A percentile compares a stretch with the other conserved stretches of the same genome.
Evolutionary conservation across 2,329 filamentous ascomycete species (phyloP).

Genomic region (Gnomoniopsis smithogilvyi): DNA sequence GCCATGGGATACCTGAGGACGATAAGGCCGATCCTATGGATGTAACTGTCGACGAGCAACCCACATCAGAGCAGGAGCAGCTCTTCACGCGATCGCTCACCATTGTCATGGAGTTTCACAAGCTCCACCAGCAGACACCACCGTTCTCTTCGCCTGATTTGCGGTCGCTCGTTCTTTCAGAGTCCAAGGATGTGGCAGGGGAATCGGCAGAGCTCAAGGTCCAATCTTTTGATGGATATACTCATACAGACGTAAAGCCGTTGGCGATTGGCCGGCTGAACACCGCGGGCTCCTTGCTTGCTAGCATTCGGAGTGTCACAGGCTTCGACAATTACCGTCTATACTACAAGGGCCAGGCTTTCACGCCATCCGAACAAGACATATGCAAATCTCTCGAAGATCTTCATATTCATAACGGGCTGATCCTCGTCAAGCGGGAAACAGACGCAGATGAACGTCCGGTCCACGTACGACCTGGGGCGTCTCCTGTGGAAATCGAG

Average conservation of each 20-base stretch:
- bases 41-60: slow-evolving; percentile 41
- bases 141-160: slow-evolving; percentile 58
- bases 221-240: slow-evolving; percentile 65
- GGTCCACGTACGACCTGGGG: slow-evolving; percentile 45
- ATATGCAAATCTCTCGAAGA: slow-evolving; percentile 63
- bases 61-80: slow-evolving; percentile 47
- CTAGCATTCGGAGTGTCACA: slow-evolving; percentile 63
- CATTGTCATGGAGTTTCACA: slow-evolving; percentile 65
- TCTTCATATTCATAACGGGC: slow-evolving; percentile 60
- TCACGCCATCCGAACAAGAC: slow-evolving; percentile 58
- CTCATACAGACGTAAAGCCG: slow-evolving; percentile 56
- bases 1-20: slow-evolving; percentile 29
- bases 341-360: slow-evolving; percentile 65
- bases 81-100: slow-evolving; percentile 67
- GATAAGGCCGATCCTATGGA: slow-evolving; percentile 52
- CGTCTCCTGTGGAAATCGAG: slow-evolving; percentile 68
- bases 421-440: slow-evolving; percentile 64
- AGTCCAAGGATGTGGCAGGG: slow-evolving; percentile 54
- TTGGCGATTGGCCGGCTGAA: slow-evolving; percentile 68
- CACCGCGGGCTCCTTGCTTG: slow-evolving; percentile 66
- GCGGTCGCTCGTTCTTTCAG: slow-evolving; percentile 48
- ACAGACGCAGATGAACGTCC: slow-evolving; percentile 42
- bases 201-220: slow-evolving; percentile 67
- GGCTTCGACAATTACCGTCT: slow-evolving; percentile 74
- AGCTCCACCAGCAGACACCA: slow-evolving; percentile 59